Conservation (phyloP, 768 basidiomycete genomes). For the Trichaptum fuscoviolaceum region DNA sequence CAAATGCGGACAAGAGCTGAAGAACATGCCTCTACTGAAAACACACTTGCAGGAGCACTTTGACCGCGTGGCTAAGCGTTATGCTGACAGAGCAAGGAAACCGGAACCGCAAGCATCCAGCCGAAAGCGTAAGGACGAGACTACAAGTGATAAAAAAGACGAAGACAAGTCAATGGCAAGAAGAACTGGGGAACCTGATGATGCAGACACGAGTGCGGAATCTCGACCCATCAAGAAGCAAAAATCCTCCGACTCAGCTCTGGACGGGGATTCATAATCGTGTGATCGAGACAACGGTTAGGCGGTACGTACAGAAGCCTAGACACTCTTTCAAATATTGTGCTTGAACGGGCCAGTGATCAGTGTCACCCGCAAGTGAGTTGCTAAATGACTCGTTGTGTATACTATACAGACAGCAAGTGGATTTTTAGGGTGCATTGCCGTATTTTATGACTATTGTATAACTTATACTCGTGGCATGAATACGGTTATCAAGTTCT, state of each 20-base stretch:
- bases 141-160: not conserved
- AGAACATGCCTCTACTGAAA: constrained; percentile 73
- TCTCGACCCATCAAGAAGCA: not conserved
- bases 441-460: no score
- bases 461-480: no score
- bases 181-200: not conserved
- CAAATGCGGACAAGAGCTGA: constrained; percentile 55
- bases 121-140: not conserved
- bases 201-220: not conserved
- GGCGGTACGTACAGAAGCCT: no score
- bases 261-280: not conserved
- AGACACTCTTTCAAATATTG: no score
- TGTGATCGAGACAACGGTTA: not conserved
- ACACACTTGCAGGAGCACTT: constrained; percentile 73
- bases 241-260: not conserved
- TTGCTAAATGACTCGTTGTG: no score
- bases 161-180: not conserved
- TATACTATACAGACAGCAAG: no score
- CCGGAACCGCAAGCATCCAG: not conserved
- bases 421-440: no score
- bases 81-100: not conserved
- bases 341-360: no score
- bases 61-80: constrained; percentile 36
- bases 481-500: no score
- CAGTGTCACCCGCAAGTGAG: no score